These are phyloP conservation scores for Effrenium voratum DNA, from an alignment of 73 alveolate species.

Conservation along the genomic window DNA sequence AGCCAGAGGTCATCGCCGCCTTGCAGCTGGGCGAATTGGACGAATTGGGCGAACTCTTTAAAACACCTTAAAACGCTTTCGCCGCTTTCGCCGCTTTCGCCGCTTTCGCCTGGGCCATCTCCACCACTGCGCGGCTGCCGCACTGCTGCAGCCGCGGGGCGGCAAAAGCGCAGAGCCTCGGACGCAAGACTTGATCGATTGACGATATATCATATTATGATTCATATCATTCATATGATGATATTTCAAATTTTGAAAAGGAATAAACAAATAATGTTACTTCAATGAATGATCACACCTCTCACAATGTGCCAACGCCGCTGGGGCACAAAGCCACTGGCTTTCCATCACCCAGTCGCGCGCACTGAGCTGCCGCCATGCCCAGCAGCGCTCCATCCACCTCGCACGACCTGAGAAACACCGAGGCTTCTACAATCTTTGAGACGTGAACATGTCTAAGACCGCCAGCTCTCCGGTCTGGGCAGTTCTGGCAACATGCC, in stretches of 20 bases:
- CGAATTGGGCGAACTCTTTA: too few relatives aligned
- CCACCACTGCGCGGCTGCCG: conserved; percentile 80
- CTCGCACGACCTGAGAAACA: conserved; percentile 17
- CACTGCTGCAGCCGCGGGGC: conserved; percentile 18
- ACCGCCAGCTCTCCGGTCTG: too few relatives aligned
- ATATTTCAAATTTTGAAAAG: too few relatives aligned
- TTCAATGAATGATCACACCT: background rate
- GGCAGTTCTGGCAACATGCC: too few relatives aligned
- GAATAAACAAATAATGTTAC: background rate
- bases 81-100: background rate
- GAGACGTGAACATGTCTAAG: too few relatives aligned
- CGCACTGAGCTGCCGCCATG: conserved; percentile 46
- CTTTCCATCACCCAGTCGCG: conserved; percentile 6
- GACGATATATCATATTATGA: too few relatives aligned
- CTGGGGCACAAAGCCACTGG: conserved; percentile 7
- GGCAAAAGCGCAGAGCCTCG: conserved; percentile 5
- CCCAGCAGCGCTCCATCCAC: conserved; percentile 72
- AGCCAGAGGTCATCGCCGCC: conserved; percentile 22
- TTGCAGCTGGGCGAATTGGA: too few relatives aligned
- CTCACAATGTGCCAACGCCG: background rate
- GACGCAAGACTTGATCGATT: background rate
- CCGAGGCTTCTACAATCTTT: background rate
- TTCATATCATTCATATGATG: background rate
- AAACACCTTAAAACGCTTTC: too few relatives aligned
- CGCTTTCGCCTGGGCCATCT: conserved; percentile 57